Conservation (phyloP, 768 basidiomycete species). For the Boletus coccyginus region DNA sequence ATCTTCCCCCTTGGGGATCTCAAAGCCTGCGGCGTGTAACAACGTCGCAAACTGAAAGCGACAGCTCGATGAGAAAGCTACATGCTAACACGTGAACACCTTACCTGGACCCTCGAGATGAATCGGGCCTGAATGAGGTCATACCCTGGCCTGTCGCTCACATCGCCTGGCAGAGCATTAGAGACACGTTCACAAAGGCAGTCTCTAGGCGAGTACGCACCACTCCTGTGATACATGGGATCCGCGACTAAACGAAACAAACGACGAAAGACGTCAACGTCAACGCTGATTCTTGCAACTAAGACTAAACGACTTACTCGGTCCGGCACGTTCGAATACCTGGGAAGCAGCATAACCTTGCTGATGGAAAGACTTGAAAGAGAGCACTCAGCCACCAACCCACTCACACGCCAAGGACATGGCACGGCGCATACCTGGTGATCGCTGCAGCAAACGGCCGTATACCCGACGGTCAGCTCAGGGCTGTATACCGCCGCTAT, state of each 20-base stretch:
- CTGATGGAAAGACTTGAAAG: slow-evolving; percentile 65
- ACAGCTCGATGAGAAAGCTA: background rate
- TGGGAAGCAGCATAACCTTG: slow-evolving; percentile 86
- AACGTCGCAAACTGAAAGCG: slow-evolving; percentile 59
- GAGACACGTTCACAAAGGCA: background rate
- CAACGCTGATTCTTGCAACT: background rate
- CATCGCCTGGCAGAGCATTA: slow-evolving; percentile 49
- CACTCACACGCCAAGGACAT: background rate
- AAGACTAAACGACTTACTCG: slow-evolving; percentile 38
- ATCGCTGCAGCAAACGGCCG: slow-evolving; percentile 86
- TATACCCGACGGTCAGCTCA: slow-evolving; percentile 67
- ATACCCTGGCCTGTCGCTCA: slow-evolving; percentile 76
- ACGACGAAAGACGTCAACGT: background rate
- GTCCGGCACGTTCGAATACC: slow-evolving; percentile 84
- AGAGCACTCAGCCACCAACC: background rate
- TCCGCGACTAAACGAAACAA: slow-evolving; percentile 57
- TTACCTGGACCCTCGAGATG: slow-evolving; percentile 85
- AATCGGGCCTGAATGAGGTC: slow-evolving; percentile 79
- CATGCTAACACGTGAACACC: slow-evolving; percentile 12
- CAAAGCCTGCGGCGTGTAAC: slow-evolving; percentile 66
- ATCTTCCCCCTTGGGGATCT: slow-evolving; percentile 25
- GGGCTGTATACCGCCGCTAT: slow-evolving; percentile 79
- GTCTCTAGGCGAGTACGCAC: slow-evolving; percentile 33
- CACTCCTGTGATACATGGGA: slow-evolving; percentile 87
- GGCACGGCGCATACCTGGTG: slow-evolving; percentile 56